Evolutionary conservation across 805 yeast genomes (phyloP), one percentile per base, ranked within the genome.

Genomic region (Ogataea kodamae): DNA sequence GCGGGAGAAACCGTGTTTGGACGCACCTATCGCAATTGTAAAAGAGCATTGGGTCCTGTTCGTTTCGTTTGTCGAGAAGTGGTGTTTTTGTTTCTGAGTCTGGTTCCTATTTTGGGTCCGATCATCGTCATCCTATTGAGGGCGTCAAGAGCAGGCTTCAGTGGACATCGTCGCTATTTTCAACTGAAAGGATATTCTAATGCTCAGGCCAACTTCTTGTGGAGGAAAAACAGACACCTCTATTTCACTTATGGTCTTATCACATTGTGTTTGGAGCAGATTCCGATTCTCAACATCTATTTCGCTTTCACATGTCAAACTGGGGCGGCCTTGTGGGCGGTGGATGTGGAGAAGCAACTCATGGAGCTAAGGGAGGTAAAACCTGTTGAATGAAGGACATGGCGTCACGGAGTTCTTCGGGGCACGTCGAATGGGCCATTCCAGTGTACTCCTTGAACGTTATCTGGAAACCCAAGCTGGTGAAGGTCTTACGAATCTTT

Each of bases 301-400:
- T 76, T 80, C 39, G 63, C 69, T 44, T 72, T 74, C 42, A 74
- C 85, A 7, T 75, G 76, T 52, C 68, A 69, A 3, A 61, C 74
- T 3, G 86, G 82, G 5, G 78, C 78, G 8, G 84, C 85, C 1
- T 53, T 76, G 28, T 80, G 86, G 86, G 77, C 76, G 4, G 68
- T 64, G 14, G 61, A 64, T 25, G 48, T 62, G 6, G 68, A 65
- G 37, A 38, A 34, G 22, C 30, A 33, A 27, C 29, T 37, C 17
- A 27, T 32, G 28, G 26, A 31, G 19, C 27, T 14, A 20, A 27
- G 28, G 20, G 16, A 19, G 19, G 16, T 10, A 69, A 22, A 9
- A 40, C 53, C 27, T 54, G 56, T 31, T 56, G 58, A 19, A 81
- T 38, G 49, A 79, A 77, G 3, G 55, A 48, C 20, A 66, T 50